A percentile compares a stretch with the other conserved stretches of the same genome.
Evolutionary conservation across 768 basidiomycete genomes (phyloP).

Genomic region (Boletus insuetus): DNA sequence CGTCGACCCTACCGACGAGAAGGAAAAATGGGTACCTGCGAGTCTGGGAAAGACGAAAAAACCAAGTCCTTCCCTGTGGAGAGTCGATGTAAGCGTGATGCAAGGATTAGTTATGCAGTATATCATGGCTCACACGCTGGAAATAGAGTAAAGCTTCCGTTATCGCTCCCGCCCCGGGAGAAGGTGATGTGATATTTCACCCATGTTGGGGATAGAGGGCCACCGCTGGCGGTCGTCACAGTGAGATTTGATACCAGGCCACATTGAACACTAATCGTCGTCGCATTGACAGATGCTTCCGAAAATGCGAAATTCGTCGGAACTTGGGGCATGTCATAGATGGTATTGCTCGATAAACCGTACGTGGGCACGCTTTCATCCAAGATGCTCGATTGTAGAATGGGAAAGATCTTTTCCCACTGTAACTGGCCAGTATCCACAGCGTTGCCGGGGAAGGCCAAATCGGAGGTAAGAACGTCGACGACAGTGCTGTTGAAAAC

Average conservation of each 20-base stretch:
- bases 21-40: not conserved
- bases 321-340: not conserved
- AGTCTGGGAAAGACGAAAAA: too few species aligned
- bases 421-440: not conserved
- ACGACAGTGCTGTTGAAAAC: not conserved
- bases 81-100: not conserved
- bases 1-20: not conserved
- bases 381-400: not conserved
- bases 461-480: not conserved
- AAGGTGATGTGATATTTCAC: not conserved
- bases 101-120: not conserved
- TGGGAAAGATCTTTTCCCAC: not conserved
- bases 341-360: not conserved
- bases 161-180: not conserved
- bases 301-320: not conserved
- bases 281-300: not conserved
- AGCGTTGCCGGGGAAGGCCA: not conserved
- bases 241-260: not conserved
- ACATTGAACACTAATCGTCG: not conserved
- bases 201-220: too few species aligned
- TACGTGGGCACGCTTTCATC: not conserved
- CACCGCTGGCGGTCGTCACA: too few species aligned
- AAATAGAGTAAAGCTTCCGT: not conserved
- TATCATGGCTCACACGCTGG: not conserved
- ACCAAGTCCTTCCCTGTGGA: not conserved